Percentiles rank a stretch among this genome's conserved stretches.
These are phyloP conservation scores for Fusarium mangiferae DNA, from an alignment of 2,329 filamentous ascomycete species.

Conservation along the genomic window DNA sequence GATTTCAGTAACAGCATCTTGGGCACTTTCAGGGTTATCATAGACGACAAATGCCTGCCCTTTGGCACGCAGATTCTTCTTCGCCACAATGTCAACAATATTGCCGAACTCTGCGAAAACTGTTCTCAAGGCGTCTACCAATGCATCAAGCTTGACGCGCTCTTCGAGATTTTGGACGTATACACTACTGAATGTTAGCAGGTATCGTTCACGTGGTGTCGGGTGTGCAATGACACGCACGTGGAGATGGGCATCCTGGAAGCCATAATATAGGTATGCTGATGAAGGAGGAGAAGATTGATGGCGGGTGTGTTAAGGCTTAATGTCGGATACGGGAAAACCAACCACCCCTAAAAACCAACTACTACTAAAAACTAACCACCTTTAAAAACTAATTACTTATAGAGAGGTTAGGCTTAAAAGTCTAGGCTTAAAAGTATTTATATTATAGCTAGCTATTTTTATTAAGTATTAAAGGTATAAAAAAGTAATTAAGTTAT, in stretches of 20 bases:
- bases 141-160: slow-evolving; percentile 81
- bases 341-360: no score
- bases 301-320: no score
- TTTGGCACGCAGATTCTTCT: slow-evolving; percentile 90
- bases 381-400: no score
- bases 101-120: slow-evolving; percentile 91
- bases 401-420: no score
- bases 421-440: no score
- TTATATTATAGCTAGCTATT: no score
- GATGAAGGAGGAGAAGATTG: neutral
- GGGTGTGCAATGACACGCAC: slow-evolving; percentile 79
- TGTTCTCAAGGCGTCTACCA: slow-evolving; percentile 77
- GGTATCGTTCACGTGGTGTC: slow-evolving; percentile 56
- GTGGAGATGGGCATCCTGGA: slow-evolving; percentile 66
- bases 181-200: slow-evolving; percentile 62
- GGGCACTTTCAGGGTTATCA: slow-evolving; percentile 81
- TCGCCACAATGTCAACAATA: slow-evolving; percentile 85
- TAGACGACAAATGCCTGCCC: slow-evolving; percentile 97
- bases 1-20: slow-evolving; percentile 84
- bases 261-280: slow-evolving; percentile 45
- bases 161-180: slow-evolving; percentile 91
- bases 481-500: no score
- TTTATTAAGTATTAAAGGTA: no score
- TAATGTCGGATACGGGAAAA: no score
- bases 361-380: no score